A percentile compares a stretch with the other conserved stretches of the same genome.
Conservation (phyloP, 306 rosid genomes). For the Castanopsis chinensis region DNA sequence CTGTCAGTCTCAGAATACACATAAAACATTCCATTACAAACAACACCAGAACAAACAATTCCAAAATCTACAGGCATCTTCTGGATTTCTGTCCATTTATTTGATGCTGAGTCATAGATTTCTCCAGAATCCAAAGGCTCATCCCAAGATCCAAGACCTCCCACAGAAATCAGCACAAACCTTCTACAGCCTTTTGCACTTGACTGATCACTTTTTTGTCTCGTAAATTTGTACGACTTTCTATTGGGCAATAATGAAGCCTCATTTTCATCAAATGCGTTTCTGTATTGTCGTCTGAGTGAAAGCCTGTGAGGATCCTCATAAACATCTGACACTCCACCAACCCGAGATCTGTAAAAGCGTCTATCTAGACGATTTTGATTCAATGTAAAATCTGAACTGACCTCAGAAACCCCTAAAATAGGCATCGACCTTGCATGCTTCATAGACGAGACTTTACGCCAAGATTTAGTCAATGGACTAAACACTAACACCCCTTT, state of each 20-base stretch:
- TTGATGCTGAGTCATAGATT: constrained; percentile 75
- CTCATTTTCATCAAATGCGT: constrained; percentile 55
- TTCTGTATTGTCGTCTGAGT: constrained; percentile 70
- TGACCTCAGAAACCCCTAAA: constrained; percentile 76
- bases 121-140: constrained; percentile 96
- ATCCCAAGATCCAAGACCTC: constrained; percentile 97
- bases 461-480: constrained; percentile 91
- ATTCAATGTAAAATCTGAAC: constrained; percentile 55
- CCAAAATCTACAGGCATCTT: constrained; percentile 79
- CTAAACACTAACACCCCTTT: constrained; percentile 82
- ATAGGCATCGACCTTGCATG: constrained; percentile 83
- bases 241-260: constrained; percentile 49
- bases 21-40: constrained; percentile 81
- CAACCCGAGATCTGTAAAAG: constrained; percentile 59
- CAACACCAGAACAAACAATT: constrained; percentile 76
- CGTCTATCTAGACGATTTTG: constrained; percentile 84
- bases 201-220: constrained; percentile 68
- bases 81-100: constrained; percentile 91
- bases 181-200: constrained; percentile 57
- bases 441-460: constrained; percentile 85
- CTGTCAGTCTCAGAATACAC: constrained; percentile 90
- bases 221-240: constrained; percentile 66
- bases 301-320: constrained; percentile 99
- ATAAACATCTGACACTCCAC: constrained; percentile 86
- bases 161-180: constrained; percentile 79